phyloP scores from a whole-genome alignment of 2,329 filamentous ascomycete genomes.

The Trichoderma koningiopsis region DNA sequence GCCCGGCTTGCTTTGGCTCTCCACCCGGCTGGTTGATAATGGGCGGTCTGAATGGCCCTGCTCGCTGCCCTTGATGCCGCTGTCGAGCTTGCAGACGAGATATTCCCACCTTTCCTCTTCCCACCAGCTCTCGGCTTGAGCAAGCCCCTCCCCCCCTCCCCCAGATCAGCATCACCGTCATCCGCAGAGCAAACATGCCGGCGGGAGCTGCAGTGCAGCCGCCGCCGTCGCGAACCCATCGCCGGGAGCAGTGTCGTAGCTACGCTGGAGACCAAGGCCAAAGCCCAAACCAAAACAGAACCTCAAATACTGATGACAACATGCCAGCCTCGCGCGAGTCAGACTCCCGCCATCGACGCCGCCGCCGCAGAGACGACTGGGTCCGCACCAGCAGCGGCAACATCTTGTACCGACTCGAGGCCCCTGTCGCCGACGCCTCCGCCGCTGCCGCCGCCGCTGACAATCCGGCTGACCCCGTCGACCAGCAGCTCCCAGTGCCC shows the following conservation, averaged over 20 bases:
- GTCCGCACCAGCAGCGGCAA: conserved; percentile 33
- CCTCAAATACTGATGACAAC: conserved; percentile 8
- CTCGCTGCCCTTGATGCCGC: conserved; percentile 11
- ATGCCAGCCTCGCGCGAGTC: conserved; percentile 23
- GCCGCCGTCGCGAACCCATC: conserved; percentile 16
- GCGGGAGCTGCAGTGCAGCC: conserved; percentile 27
- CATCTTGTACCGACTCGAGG: conserved; percentile 36
- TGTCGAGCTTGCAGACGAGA: conserved; percentile 19
- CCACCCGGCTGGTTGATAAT: conserved; percentile 19
- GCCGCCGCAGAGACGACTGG: conserved; percentile 31
- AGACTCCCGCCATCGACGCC: conserved; percentile 12
- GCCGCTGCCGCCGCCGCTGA: conserved; percentile 12
- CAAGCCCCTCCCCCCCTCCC: conserved; percentile 11
- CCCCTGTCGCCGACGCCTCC: conserved; percentile 19
- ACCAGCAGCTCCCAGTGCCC: conserved; percentile 39
- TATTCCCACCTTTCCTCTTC: conserved; percentile 4
- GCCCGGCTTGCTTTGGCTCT: conserved; percentile 3
- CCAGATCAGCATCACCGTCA: conserved; percentile 11
- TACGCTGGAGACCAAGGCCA: neutral
- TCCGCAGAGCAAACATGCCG: conserved; percentile 22
- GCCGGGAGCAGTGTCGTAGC: conserved; percentile 10
- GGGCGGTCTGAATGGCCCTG: conserved; percentile 23
- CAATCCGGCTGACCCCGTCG: conserved; percentile 14
- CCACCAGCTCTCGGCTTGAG: neutral
- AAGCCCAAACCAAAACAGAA: too few relatives aligned